Evolutionary conservation across 2,329 filamentous ascomycete genomes (phyloP), one percentile per base, ranked within the genome.

Genomic region (Thermochaetoides dissita): DNA sequence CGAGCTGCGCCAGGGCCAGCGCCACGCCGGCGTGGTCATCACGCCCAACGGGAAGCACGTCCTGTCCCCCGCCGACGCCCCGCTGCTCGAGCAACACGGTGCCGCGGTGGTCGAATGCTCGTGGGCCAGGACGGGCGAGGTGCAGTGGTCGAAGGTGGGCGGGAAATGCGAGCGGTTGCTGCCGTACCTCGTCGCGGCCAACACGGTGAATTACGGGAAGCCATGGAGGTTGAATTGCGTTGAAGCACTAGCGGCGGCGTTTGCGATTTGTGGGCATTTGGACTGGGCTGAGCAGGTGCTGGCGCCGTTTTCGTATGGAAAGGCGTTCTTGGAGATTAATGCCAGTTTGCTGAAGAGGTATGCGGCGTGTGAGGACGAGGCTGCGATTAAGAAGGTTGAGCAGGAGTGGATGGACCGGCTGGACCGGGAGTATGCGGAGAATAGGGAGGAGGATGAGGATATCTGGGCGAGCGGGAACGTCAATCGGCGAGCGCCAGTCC

Each of bases 61-160:
- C 10, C 61, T 96, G 36, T 93, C 84, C 6, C 84, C 87, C 1
- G 84, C 86, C 40, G 91, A 98, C 63, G 69, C 69, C 44, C 78
- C 82, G 39, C 65, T 94, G 10, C 73, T 96, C 54, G 86, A 93
- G 54, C 81, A 87, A 60, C 84, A 84, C 57, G 91, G 91, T 49
- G 89, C 88, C 12, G 91, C 91, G 3, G 91, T 98, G 3, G 91
- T 98, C 11, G 91, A 98, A 65, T 94, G 88, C 57, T 94, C 85
- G 24, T 98, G 91, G 91, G 93, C 93, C 3, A 73, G 91, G 46
- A 85, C 93, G 7, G 72, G 83, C 38, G 91, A 98, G 62, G 79
- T 98, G 6, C 88, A 89, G 40, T 98, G 89, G 77, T 72, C 69
- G 45, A 83, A 83, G 51, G 94, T 98, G 45, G 91, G 91, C 29